phyloP scores from a whole-genome alignment of 75 land plant genomes.

The Adiantum capillusveneris region DNA sequence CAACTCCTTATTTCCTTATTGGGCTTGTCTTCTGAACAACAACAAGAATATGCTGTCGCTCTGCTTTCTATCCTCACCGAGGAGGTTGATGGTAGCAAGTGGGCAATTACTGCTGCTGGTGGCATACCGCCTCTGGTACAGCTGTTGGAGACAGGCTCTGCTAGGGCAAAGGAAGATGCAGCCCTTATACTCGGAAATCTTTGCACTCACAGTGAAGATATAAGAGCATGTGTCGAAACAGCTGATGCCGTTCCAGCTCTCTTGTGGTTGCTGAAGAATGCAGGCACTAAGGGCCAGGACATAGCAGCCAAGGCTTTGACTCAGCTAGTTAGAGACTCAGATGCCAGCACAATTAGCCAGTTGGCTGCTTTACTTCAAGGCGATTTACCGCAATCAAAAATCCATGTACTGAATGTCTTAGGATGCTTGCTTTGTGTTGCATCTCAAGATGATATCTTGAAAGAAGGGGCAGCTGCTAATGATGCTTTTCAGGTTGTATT shows the following conservation, averaged over 20 bases:
- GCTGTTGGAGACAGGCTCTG: conserved; percentile 72
- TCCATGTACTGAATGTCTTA: conserved; percentile 69
- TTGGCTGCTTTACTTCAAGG: conserved; percentile 83
- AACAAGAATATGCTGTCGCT: conserved; percentile 82
- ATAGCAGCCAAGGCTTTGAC: conserved; percentile 34
- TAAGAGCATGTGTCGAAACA: conserved; percentile 37
- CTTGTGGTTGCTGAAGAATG: conserved; percentile 30
- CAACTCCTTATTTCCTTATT: conserved; percentile 83
- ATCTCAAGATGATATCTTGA: conserved; percentile 49
- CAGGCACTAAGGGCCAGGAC: conserved; percentile 27
- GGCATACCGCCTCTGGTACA: conserved; percentile 93
- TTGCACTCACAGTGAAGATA: conserved; percentile 38
- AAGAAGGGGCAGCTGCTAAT: conserved; percentile 56
- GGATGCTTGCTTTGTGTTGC: conserved; percentile 70
- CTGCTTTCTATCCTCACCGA: conserved; percentile 61
- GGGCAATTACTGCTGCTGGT: conserved; percentile 98
- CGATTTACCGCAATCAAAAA: conserved; percentile 90
- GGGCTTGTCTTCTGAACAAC: conserved; percentile 80
- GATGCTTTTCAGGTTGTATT: conserved; percentile 61
- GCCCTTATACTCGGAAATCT: conserved; percentile 32
- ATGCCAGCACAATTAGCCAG: conserved; percentile 91
- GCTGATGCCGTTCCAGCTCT: conserved; percentile 38
- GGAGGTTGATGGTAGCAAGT: conserved; percentile 84
- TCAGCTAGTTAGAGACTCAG: conserved; percentile 88
- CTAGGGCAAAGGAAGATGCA: conserved; percentile 35